Percentiles rank a stretch among this genome's conserved stretches.
phyloP scores from a whole-genome alignment of 495 filamentous ascomycete genomes.

The Hypoxylon intermedium region DNA sequence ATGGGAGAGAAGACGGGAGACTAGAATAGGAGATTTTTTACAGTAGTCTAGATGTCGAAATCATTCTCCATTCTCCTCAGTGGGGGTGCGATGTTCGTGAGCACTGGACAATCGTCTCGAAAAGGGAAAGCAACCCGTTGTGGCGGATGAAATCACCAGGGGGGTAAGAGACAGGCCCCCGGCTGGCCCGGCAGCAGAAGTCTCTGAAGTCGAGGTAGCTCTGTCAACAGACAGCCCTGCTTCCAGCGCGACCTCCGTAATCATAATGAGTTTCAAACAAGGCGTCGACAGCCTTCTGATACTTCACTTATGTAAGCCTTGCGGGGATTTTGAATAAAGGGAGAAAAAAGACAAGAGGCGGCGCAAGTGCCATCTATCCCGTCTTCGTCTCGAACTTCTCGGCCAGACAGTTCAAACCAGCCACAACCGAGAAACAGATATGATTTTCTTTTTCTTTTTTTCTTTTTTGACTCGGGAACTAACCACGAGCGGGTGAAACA shows the following conservation, averaged over 20 bases:
- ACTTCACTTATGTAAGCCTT: not conserved
- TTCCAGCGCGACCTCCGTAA: constrained; percentile 22
- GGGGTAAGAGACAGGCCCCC: constrained; percentile 17
- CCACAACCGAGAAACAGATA: constrained; percentile 31
- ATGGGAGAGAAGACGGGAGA: constrained; percentile 12
- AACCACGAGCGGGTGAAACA: constrained; percentile 36
- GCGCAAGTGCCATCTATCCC: constrained; percentile 8
- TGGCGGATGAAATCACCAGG: constrained; percentile 16
- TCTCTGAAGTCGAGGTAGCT: constrained; percentile 3
- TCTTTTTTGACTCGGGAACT: constrained; percentile 8
- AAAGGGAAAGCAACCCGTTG: constrained; percentile 29
- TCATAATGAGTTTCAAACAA: constrained; percentile 31
- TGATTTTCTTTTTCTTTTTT: no score
- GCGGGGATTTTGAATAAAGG: constrained; percentile 7
- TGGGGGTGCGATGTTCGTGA: not conserved
- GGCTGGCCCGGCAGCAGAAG: constrained; percentile 15
- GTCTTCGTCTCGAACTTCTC: constrained; percentile 19
- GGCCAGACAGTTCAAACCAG: constrained; percentile 13
- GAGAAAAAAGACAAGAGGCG: constrained; percentile 13
- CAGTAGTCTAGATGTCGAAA: constrained; percentile 8
- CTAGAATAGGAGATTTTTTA: constrained; percentile 21
- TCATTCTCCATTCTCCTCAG: not conserved
- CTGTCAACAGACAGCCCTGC: constrained; percentile 17
- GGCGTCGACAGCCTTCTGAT: constrained; percentile 8
- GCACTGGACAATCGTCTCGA: constrained; percentile 10